Base-by-base conservation (phyloP, 129 eudicot species). In the Scalesia atractyloides region DNA sequence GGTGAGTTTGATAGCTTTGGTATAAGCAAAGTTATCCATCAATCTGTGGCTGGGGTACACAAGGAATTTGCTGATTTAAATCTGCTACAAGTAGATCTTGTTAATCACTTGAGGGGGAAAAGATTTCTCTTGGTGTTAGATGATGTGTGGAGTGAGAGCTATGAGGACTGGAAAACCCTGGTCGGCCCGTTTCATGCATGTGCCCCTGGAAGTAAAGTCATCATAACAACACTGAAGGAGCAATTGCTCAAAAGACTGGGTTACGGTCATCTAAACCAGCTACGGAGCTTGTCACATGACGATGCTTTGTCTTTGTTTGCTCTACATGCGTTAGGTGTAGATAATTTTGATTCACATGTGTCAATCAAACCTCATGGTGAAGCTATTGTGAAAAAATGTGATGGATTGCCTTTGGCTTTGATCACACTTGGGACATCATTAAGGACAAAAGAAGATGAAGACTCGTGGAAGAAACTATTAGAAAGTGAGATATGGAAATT, bases 301-400 rank as follows among this genome's bases (percentile, higher is more conserved):
- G 65, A 59, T 11, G 65, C 66, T 26, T 10, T 60, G 66, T 60
- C 13, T 26, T 26, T 60, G 37, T 41, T 41, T 41, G 46, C 46
- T 41, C 46, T 7, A 41, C 46, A 41, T 41, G 46, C 46, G 0
- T 41, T 60, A 16, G 66, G 44, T 4, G 66, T 24, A 5, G 26
- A 26, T 26, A 60, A 60, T 16, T 60, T 66, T 7, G 46, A 41
- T 6, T 6, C 2, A 7, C 46, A 41, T 41, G 10, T 6, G 46
- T 7, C 46, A 8, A 11, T 41, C 10, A 41, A 41, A 41, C 46
- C 46, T 7, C 10, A 41, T 41, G 46, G 10, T 41, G 46, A 41
- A 41, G 46, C 10, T 0, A 41, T 41, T 41, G 46, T 41, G 46
- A 7, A 41, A 41, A 41, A 41, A 41, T 41, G 46, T 41, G 46